phyloP scores from a whole-genome alignment of 2,329 filamentous ascomycete species.

The Colletotrichum sp. region DNA sequence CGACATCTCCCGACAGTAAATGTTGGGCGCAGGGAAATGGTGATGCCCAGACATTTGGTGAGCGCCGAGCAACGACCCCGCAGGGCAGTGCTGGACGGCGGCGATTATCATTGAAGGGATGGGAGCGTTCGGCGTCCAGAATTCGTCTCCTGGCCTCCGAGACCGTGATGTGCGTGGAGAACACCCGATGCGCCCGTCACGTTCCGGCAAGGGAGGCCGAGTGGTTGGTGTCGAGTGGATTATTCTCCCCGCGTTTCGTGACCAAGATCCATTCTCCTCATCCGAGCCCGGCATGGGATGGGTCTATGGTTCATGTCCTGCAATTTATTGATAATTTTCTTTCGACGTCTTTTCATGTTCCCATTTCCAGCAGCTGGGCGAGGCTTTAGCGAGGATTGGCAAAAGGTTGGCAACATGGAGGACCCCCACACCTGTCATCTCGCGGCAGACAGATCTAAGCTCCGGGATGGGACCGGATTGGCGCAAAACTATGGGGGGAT shows the following conservation, averaged over 20 bases:
- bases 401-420: slow-evolving; percentile 2
- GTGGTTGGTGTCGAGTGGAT: not conserved
- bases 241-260: slow-evolving; percentile 1
- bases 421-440: slow-evolving; percentile 20
- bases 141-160: slow-evolving; percentile 14
- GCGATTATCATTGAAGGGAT: slow-evolving; percentile 2
- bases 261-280: slow-evolving; percentile 6
- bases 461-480: slow-evolving; percentile 17
- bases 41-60: slow-evolving; percentile 10
- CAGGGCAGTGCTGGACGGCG: slow-evolving; percentile 17
- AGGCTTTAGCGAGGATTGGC: not conserved
- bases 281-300: not conserved
- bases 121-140: slow-evolving; percentile 10
- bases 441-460: slow-evolving; percentile 20
- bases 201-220: not conserved
- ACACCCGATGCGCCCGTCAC: not conserved
- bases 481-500: slow-evolving; percentile 8
- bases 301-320: not conserved
- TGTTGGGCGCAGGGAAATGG: not conserved
- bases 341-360: not conserved
- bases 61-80: slow-evolving; percentile 13
- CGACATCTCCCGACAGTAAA: not conserved
- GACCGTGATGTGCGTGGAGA: not conserved
- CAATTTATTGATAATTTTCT: not conserved
- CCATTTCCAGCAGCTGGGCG: not conserved